These are phyloP conservation scores for Neurospora sp. DNA, from an alignment of 495 filamentous ascomycete genomes.

Conservation along the genomic window DNA sequence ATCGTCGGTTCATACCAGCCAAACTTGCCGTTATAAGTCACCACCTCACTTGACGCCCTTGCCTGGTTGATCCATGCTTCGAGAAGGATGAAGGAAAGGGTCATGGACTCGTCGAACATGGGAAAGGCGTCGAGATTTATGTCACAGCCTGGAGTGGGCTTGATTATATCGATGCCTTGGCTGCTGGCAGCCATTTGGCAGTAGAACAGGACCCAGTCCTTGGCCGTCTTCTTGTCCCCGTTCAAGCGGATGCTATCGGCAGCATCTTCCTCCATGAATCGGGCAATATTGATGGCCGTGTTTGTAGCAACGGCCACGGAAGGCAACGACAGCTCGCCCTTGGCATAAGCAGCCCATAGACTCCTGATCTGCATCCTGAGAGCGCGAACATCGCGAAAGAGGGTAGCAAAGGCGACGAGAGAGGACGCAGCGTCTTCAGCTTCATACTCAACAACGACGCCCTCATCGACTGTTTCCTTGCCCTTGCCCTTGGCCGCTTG, in stretches of 20 bases:
- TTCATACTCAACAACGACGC: neutral
- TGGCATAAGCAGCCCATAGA: slow-evolving; percentile 1
- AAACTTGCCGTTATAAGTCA: slow-evolving; percentile 1
- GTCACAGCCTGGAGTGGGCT: neutral
- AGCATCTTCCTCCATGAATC: slow-evolving; percentile 1
- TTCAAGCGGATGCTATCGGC: neutral
- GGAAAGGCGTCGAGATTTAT: neutral
- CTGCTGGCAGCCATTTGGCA: neutral
- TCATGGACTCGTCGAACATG: neutral
- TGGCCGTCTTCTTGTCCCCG: neutral
- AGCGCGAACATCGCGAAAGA: neutral
- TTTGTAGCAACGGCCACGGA: slow-evolving; percentile 3
- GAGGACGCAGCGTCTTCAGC: neutral
- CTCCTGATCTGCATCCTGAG: neutral
- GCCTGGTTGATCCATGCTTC: neutral
- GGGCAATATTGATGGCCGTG: slow-evolving; percentile 3
- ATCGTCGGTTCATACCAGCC: slow-evolving; percentile 1
- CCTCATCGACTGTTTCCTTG: neutral
- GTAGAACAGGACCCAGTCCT: neutral
- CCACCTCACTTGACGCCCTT: neutral
- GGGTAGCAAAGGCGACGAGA: slow-evolving; percentile 1
- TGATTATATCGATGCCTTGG: neutral
- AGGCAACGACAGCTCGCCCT: neutral
- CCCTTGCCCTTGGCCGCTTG: neutral
- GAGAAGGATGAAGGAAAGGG: neutral